Base-by-base conservation (phyloP, 306 rosid genomes). In the Amphicarpaea edgeworthii region DNA sequence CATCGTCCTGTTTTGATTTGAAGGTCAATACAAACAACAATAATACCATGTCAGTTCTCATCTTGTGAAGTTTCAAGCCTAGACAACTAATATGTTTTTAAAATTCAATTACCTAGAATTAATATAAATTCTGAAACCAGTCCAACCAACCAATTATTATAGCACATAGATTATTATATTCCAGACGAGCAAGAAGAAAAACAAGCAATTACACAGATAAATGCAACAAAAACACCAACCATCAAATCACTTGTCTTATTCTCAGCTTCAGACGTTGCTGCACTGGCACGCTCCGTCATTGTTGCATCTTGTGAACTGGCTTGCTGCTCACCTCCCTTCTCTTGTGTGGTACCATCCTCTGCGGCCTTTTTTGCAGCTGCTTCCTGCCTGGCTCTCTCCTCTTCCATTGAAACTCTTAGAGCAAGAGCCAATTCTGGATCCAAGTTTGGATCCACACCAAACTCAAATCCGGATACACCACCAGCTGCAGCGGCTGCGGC, bases 341-440 rank as follows among this genome's bases (percentile, higher is more conserved):
- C 96, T 79, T 88, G 89, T 78, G 88, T 87, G 68, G 92, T 12
- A 72, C 85, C 88, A 50, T 95, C 99, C 71, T 90, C 99, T 51
- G 99, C 88, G 43, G 97, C 97, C 91, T 87, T 95, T 78, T 90
- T 90, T 7, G 99, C 99, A 62, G 99, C 97, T 57, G 99, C 99
- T 84, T 95, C 99, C 72, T 95, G 99, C 80, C 99, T 89, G 51
- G 98, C 99, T 85, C 99, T 89, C 86, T 95, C 99, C 82, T 95
- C 99, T 82, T 95, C 99, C 99, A 95, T 95, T 20, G 99, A 95
- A 84, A 95, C 99, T 83, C 99, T 90, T 46, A 95, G 90, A 76
- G 99, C 99, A 77, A 95, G 99, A 68, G 99, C 99, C 77, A 95
- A 88, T 81, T 95, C 99, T 19, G 99, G 99, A 75, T 95, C 99